A percentile compares a stretch with the other conserved stretches of the same genome.
Conservation (phyloP, 495 filamentous ascomycete genomes). For the Tuber aestivum region DNA sequence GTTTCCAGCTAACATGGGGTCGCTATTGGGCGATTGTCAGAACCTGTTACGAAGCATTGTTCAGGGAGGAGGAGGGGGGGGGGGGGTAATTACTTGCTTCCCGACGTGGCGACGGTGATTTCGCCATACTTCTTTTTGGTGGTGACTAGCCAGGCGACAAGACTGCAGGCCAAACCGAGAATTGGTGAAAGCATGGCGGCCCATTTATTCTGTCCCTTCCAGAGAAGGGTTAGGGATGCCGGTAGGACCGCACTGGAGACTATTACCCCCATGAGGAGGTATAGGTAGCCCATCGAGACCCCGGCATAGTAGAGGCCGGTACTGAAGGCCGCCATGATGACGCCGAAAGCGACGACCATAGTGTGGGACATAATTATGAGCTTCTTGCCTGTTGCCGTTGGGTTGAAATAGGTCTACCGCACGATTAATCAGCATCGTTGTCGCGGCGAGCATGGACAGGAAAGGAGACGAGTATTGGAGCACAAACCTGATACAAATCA, state of each 20-base stretch:
- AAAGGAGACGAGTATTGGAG: slow-evolving; percentile 42
- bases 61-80: not conserved
- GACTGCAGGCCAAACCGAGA: slow-evolving; percentile 66
- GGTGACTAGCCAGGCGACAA: slow-evolving; percentile 88
- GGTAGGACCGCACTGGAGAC: slow-evolving; percentile 81
- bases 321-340: slow-evolving; percentile 79
- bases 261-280: slow-evolving; percentile 87
- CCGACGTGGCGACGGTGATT: slow-evolving; percentile 69
- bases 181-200: slow-evolving; percentile 69
- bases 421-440: not conserved
- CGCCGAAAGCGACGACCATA: slow-evolving; percentile 66
- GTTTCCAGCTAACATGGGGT: slow-evolving; percentile 76
- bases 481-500: slow-evolving; percentile 66
- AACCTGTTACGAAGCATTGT: slow-evolving; percentile 34
- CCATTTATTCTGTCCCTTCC: slow-evolving; percentile 76
- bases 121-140: slow-evolving; percentile 68
- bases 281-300: slow-evolving; percentile 58
- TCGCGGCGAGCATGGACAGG: not conserved
- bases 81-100: slow-evolving; percentile 50
- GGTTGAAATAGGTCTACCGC: slow-evolving; percentile 54
- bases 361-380: slow-evolving; percentile 82
- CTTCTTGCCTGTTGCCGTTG: slow-evolving; percentile 61
- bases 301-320: slow-evolving; percentile 69
- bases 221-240: slow-evolving; percentile 71
- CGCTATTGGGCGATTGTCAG: slow-evolving; percentile 50